These are phyloP conservation scores for Zopfia rhizophila DNA, from an alignment of 2,329 filamentous ascomycete species.

Conservation along the genomic window DNA sequence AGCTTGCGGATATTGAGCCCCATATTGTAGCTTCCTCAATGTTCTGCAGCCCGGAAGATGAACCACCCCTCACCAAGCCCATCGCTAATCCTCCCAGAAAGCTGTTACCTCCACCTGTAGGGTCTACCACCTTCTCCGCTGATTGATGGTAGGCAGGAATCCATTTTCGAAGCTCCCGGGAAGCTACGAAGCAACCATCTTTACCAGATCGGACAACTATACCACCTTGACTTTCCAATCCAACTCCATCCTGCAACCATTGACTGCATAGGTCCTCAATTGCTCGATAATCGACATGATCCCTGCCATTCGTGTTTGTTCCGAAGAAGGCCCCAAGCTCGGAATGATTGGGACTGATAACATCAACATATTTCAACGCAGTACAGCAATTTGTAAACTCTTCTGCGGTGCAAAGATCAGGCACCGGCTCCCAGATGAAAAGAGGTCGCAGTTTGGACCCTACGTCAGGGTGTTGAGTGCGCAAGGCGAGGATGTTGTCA, in stretches of 20 bases:
- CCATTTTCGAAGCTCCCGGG: slow-evolving; percentile 65
- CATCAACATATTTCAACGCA: slow-evolving; percentile 65
- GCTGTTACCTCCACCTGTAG: slow-evolving; percentile 92
- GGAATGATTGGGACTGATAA: slow-evolving; percentile 82
- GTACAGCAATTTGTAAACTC: slow-evolving; percentile 64
- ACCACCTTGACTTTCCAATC: slow-evolving; percentile 55
- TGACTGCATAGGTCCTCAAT: slow-evolving; percentile 55
- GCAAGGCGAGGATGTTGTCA: slow-evolving; percentile 70
- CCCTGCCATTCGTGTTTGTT: slow-evolving; percentile 42
- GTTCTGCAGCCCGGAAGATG: slow-evolving; percentile 52
- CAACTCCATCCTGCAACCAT: slow-evolving; percentile 51
- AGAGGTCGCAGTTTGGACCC: slow-evolving; percentile 62
- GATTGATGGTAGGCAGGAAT: slow-evolving; percentile 77
- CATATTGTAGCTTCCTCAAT: slow-evolving; percentile 78
- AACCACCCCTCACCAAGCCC: slow-evolving; percentile 63
- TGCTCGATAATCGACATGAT: slow-evolving; percentile 48
- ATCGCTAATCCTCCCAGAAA: slow-evolving; percentile 76
- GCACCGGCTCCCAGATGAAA: slow-evolving; percentile 96
- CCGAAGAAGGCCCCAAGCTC: slow-evolving; percentile 91
- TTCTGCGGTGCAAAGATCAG: slow-evolving; percentile 82
- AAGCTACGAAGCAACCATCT: slow-evolving; percentile 71
- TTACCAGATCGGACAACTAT: slow-evolving; percentile 78
- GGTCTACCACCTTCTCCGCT: slow-evolving; percentile 77
- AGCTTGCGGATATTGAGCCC: slow-evolving; percentile 86
- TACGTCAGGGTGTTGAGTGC: slow-evolving; percentile 47